Evolutionary conservation across 768 basidiomycete species (phyloP), one percentile per base, ranked within the genome.

Genomic region (Infundibulicybe gibba): DNA sequence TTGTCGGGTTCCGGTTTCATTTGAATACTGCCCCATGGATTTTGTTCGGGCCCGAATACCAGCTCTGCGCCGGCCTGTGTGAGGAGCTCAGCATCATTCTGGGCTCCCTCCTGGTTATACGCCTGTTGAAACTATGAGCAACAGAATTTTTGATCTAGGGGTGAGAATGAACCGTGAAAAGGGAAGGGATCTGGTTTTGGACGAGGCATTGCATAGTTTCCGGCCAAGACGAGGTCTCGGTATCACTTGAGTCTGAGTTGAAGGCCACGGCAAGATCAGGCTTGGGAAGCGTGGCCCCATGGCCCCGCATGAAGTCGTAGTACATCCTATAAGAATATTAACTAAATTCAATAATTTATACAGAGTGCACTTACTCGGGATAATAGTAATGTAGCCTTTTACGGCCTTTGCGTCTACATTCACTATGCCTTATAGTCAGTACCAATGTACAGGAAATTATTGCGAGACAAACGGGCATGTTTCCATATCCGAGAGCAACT

Each of bases 1-100:
- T n/a, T n/a, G n/a, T n/a, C n/a, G n/a, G n/a, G n/a, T n/a, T 66
- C 62, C 20, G 49, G 56, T 43, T 51, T 64, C 9, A 50, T 38
- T 1, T 61, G 32, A 25, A 59, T 38, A 37, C 68, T 68, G 15
- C 67, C 63, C 63, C 66, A 69, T n/a, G 53, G 49, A 37, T 69
- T 68, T 41, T 51, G 57, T 3, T 30, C 63, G 0, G 66, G 51
- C 2, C 48, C 55, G 1, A 56, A 56, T 14, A 57, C 41, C 8
- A 67, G 50, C 3, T 45, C 41, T 6, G 61, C 62, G 11, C 64
- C 64, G 0, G 54, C n/a, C n/a, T n/a, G n/a, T n/a, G n/a, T n/a
- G n/a, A n/a, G n/a, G n/a, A n/a, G n/a, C n/a, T n/a, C n/a, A 3
- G 57, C 62, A 31, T 69, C 67, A 0, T 43, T 52, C 19, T 54